Percentiles rank a stretch among this genome's conserved stretches.
Conservation (phyloP, 78 protist species). For the Pirum gemmata region DNA sequence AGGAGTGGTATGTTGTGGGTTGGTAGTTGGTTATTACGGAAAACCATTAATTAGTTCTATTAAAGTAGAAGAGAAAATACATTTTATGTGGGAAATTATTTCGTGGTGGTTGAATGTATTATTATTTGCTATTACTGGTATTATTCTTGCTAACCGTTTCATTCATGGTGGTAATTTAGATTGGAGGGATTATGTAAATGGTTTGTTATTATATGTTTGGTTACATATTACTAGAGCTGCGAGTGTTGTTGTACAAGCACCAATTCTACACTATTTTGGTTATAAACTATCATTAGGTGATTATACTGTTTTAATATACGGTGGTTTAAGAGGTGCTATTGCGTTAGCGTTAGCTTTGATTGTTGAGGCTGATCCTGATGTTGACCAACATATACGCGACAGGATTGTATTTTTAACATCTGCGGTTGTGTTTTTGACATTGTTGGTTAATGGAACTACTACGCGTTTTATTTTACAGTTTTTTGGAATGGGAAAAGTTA, state of each 20-base stretch:
- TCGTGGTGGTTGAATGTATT: slow-evolving; percentile 27
- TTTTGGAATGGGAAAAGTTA: slow-evolving; percentile 13
- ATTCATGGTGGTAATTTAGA: slow-evolving; percentile 2
- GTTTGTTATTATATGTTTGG: background rate
- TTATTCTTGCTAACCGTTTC: slow-evolving; percentile 1
- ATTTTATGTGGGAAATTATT: slow-evolving; percentile 23
- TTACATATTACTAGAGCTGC: background rate
- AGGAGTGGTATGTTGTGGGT: slow-evolving; percentile 20
- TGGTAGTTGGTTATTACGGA: background rate
- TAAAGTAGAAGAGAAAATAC: slow-evolving; percentile 28
- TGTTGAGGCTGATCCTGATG: slow-evolving; percentile 10
- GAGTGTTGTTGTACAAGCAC: background rate
- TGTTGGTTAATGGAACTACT: slow-evolving; percentile 39
- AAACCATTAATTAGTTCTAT: slow-evolving; percentile 29
- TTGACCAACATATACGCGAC: background rate
- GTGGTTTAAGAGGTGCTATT: slow-evolving; percentile 69
- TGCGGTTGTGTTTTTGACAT: slow-evolving; percentile 3
- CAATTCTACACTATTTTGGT: slow-evolving; percentile 23
- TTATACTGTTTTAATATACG: background rate
- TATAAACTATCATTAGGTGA: slow-evolving; percentile 4
- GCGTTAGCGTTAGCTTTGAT: slow-evolving; percentile 56
- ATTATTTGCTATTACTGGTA: slow-evolving; percentile 24
- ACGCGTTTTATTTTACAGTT: background rate
- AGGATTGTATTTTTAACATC: background rate
- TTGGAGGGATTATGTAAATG: background rate